Percentiles rank a stretch among this genome's conserved stretches.
Conservation (phyloP, 1,284 basidiomycete species). For the Acaromyces ingoldii region DNA sequence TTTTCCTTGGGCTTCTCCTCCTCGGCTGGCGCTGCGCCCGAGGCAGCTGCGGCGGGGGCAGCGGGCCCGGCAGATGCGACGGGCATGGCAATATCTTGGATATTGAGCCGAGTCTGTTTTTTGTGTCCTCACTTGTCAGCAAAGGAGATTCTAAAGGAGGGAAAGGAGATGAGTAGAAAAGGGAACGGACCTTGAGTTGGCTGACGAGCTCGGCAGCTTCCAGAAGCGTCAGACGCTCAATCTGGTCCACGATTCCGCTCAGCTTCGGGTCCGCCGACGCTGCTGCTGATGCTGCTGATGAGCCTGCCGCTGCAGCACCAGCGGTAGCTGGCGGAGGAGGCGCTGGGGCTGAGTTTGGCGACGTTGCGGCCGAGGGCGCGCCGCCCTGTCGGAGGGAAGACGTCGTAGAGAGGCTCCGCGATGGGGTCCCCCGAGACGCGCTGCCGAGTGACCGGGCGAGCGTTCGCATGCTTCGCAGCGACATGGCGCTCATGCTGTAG, state of each 20-base stretch:
- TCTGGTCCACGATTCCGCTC: constrained; percentile 82
- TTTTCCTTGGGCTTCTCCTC: constrained; percentile 98
- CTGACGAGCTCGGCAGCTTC: constrained; percentile 96
- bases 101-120: constrained; percentile 87
- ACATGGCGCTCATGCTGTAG: too few relatives aligned
- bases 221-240: constrained; percentile 80
- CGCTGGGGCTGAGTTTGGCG: constrained; percentile 1
- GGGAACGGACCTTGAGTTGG: constrained; percentile 69
- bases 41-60: constrained; percentile 54
- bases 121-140: too few relatives aligned
- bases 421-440: too few relatives aligned
- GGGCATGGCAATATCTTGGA: constrained; percentile 95
- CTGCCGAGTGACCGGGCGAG: too few relatives aligned
- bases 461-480: too few relatives aligned
- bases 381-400: too few relatives aligned
- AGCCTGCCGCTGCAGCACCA: not conserved
- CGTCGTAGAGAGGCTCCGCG: too few relatives aligned
- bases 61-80: constrained; percentile 62
- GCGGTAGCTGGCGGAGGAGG: constrained; percentile 8
- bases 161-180: not conserved
- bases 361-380: not conserved
- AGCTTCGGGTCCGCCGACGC: constrained; percentile 60
- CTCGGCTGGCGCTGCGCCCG: constrained; percentile 54
- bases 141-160: too few relatives aligned
- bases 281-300: constrained; percentile 6